Conservation (phyloP, 371 early-diverging fungal genomes). For the Haplosporangium sp. region DNA sequence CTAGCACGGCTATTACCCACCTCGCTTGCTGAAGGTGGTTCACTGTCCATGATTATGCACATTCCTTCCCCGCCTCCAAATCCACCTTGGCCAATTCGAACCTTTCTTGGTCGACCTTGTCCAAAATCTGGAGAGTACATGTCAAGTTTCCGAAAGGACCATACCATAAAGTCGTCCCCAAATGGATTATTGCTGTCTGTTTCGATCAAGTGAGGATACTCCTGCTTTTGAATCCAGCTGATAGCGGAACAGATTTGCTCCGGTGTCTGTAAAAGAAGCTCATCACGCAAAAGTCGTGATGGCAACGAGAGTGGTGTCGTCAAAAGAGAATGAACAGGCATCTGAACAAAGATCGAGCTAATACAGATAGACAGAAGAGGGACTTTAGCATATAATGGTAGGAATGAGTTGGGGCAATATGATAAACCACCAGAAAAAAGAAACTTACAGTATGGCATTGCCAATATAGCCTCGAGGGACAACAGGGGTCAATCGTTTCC, state of each 20-base stretch:
- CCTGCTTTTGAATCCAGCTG: conserved; percentile 51
- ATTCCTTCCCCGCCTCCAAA: conserved; percentile 54
- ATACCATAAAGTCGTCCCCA: conserved; percentile 48
- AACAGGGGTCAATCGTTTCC: conserved; percentile 26
- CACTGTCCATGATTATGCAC: conserved; percentile 54
- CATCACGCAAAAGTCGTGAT: conserved; percentile 46
- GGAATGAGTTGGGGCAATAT: neutral
- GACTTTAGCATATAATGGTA: neutral
- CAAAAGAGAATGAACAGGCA: conserved; percentile 52
- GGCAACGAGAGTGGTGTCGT: conserved; percentile 52
- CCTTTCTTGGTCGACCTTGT: conserved; percentile 37
- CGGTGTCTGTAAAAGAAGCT: conserved; percentile 43
- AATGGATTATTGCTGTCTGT: conserved; percentile 44
- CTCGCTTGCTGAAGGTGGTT: conserved; percentile 5
- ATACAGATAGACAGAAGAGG: neutral
- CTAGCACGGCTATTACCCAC: conserved; percentile 14
- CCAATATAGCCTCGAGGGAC: conserved; percentile 46
- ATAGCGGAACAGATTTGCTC: conserved; percentile 47
- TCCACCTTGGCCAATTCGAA: conserved; percentile 47
- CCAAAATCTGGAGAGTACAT: conserved; percentile 49
- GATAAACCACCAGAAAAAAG: neutral
- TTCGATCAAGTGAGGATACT: conserved; percentile 50
- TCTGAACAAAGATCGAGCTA: conserved; percentile 51
- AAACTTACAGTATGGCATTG: conserved; percentile 50
- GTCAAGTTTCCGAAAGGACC: conserved; percentile 50